These are phyloP conservation scores for Claviceps sp. DNA, from an alignment of 2,329 filamentous ascomycete genomes.

Conservation along the genomic window DNA sequence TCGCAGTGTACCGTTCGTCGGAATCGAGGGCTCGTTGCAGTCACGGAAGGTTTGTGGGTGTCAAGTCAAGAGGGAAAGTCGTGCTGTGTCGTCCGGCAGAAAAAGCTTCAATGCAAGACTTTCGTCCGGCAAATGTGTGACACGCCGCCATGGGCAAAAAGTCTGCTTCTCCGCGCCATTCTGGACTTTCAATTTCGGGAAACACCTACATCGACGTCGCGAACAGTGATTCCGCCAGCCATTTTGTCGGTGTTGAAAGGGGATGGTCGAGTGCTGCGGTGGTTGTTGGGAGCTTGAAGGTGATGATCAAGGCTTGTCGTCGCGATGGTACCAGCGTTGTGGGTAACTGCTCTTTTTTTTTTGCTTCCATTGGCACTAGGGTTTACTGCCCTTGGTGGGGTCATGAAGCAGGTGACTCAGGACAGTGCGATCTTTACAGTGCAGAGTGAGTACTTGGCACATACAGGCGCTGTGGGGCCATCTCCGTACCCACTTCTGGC, in stretches of 20 bases:
- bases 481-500: too few species aligned
- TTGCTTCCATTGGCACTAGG: conserved; percentile 16
- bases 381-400: conserved; percentile 19
- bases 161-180: background rate
- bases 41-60: conserved; percentile 1
- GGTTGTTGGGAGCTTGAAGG: conserved; percentile 15
- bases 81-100: background rate
- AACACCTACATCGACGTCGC: conserved; percentile 69
- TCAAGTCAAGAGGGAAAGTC: conserved; percentile 1
- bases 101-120: background rate
- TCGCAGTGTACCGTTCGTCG: background rate
- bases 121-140: background rate
- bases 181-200: conserved; percentile 12
- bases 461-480: too few species aligned
- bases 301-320: conserved; percentile 8
- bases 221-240: conserved; percentile 67
- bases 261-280: conserved; percentile 8
- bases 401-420: conserved; percentile 12
- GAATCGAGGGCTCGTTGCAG: background rate
- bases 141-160: background rate
- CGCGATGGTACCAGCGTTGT: background rate
- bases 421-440: background rate
- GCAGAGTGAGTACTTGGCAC: background rate
- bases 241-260: conserved; percentile 51
- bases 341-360: background rate